A percentile compares a stretch with the other conserved stretches of the same genome.
phyloP scores from a whole-genome alignment of 371 early-diverging fungal species.

The Mucor racemosus region DNA sequence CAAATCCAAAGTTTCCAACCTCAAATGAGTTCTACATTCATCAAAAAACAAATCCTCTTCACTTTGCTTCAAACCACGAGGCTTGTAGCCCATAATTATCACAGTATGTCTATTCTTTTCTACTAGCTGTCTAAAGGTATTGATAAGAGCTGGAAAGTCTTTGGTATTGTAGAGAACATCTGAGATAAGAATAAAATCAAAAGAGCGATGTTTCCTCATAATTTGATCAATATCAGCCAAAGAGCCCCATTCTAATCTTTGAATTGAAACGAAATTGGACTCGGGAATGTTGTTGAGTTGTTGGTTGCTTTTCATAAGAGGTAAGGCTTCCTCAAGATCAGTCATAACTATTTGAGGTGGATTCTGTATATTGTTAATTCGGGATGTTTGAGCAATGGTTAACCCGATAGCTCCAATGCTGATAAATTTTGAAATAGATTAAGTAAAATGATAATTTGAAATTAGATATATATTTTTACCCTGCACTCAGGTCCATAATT shows the following conservation, averaged over 20 bases:
- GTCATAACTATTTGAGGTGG: slow-evolving; percentile 35
- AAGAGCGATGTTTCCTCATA: not conserved
- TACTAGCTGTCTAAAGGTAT: slow-evolving; percentile 23
- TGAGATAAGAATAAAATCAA: slow-evolving; percentile 53
- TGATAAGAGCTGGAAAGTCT: slow-evolving; percentile 37
- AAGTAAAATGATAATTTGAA: not conserved
- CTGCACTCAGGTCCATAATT: slow-evolving; percentile 57
- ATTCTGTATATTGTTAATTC: not conserved
- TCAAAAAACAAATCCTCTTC: slow-evolving; percentile 56
- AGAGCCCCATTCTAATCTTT: slow-evolving; percentile 32
- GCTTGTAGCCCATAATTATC: slow-evolving; percentile 63
- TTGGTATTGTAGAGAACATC: slow-evolving; percentile 56
- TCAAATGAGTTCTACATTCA: slow-evolving; percentile 15
- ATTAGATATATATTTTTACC: slow-evolving; percentile 21
- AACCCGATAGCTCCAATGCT: slow-evolving; percentile 16
- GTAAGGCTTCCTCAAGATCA: slow-evolving; percentile 49
- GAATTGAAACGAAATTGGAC: slow-evolving; percentile 13
- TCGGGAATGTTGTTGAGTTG: slow-evolving; percentile 28
- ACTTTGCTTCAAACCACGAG: slow-evolving; percentile 40
- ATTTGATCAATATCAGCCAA: not conserved
- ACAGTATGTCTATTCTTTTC: slow-evolving; percentile 26
- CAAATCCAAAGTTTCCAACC: not conserved
- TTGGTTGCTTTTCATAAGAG: slow-evolving; percentile 40
- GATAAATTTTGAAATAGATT: not conserved
- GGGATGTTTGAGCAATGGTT: slow-evolving; percentile 12